Evolutionary conservation across 352 stramenopile genomes (phyloP), one percentile per base, ranked within the genome.

Genomic region (Globisporangium parvum): DNA sequence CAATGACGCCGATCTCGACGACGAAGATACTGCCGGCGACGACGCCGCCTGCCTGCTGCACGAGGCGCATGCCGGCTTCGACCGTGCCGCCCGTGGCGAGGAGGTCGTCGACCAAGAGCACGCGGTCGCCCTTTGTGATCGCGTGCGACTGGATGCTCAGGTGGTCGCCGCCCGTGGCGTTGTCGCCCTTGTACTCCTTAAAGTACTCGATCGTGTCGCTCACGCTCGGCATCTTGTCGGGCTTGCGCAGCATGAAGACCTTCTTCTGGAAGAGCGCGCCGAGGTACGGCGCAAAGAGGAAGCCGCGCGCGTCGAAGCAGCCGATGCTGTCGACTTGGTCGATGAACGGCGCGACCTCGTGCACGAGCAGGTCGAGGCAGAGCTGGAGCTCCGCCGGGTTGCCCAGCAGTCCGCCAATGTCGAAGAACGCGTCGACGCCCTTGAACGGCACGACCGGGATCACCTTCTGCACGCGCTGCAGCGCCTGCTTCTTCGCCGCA

Each of bases 221-320:
- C 40, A 95, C 85, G 59, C 95, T 98, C 44, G 96, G 96, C 86
- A 99, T 98, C 73, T 99, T 99, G 42, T 94, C 93, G 35, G 91
- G 87, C 73, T 99, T 99, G 61, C 96, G 85, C 66, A 99, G 91
- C 96, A 99, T 99, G 65, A 99, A 97, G 66, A 99, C 98, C 23
- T 95, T 96, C 67, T 98, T 98, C 54, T 97, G 86, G 60, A 99
- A 86, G n/a, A 77, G 80, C 47, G 97, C 76, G 18, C 93, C 96
- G 53, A 99, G 77, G 51, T 96, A 96, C 49, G 96, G 96, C 21
- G 91, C 96, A 47, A 99, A 93, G 26, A 99, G 75, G 62, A 99
- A 99, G n/a, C 96, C 96, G 37, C 96, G 87, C 45, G 96, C 95
- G 71, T 99, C 96, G 54, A 99, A 88, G 71, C 93, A 95, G 54